Evolutionary conservation across 768 basidiomycete genomes (phyloP).

Genomic region (Trametes maxima): DNA sequence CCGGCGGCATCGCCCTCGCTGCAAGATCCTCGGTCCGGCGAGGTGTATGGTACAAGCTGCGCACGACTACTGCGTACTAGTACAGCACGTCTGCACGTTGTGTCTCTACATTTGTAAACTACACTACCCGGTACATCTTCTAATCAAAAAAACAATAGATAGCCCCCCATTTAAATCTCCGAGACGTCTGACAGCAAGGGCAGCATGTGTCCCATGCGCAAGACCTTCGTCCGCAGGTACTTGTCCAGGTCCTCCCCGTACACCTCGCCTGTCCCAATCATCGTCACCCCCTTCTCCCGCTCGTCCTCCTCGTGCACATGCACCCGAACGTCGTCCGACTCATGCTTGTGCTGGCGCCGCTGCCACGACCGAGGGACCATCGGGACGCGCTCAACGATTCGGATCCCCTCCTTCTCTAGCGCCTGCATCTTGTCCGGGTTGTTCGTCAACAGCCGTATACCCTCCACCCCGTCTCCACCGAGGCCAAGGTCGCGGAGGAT

Average conservation of each 20-base stretch:
- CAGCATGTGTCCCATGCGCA: slow-evolving; percentile 95
- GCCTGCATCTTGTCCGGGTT: slow-evolving; percentile 97
- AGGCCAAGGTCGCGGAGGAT: slow-evolving; percentile 89
- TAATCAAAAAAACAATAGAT: neutral
- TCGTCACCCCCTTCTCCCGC: slow-evolving; percentile 64
- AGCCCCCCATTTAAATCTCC: neutral
- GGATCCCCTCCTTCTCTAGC: slow-evolving; percentile 80
- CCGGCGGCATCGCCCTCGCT: slow-evolving; percentile 3
- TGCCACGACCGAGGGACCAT: slow-evolving; percentile 96
- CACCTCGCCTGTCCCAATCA: slow-evolving; percentile 78
- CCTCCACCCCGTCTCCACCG: slow-evolving; percentile 54
- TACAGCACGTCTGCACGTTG: neutral
- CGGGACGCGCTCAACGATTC: slow-evolving; percentile 79
- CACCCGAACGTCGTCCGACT: slow-evolving; percentile 16
- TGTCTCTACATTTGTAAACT: neutral
- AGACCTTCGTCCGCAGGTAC: slow-evolving; percentile 94
- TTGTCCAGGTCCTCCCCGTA: slow-evolving; percentile 88
- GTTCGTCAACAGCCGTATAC: slow-evolving; percentile 87
- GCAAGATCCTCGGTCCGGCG: no score
- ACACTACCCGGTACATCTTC: neutral
- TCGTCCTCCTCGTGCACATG: slow-evolving; percentile 40
- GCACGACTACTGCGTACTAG: no score
- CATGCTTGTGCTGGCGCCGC: slow-evolving; percentile 32
- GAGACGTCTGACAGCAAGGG: slow-evolving; percentile 43
- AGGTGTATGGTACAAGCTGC: neutral